A percentile compares a stretch with the other conserved stretches of the same genome.
These are phyloP conservation scores for Ceratobasidium sp. DNA, from an alignment of 1,284 basidiomycete genomes.

Conservation along the genomic window DNA sequence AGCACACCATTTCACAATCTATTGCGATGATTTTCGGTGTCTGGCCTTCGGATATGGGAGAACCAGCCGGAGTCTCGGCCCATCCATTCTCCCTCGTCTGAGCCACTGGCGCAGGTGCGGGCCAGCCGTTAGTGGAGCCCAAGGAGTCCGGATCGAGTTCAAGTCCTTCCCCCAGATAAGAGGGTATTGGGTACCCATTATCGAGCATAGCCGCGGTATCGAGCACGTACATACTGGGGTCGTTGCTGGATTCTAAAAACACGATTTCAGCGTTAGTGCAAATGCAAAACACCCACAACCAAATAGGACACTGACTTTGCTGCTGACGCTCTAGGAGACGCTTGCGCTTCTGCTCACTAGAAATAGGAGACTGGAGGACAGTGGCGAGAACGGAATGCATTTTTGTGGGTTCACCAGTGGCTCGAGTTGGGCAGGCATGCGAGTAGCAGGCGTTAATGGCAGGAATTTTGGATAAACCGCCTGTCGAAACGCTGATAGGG, in stretches of 20 bases:
- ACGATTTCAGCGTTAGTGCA: conserved; percentile 11
- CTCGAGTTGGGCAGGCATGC: conserved; percentile 89
- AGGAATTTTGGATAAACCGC: conserved; percentile 64
- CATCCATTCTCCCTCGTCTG: conserved; percentile 64
- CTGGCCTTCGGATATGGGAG: conserved; percentile 48
- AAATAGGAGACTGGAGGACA: conserved; percentile 85
- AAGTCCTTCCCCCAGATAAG: conserved; percentile 74
- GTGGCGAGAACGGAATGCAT: conserved; percentile 88
- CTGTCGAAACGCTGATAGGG: conserved; percentile 31
- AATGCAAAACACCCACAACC: conserved; percentile 34
- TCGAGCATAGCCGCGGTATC: conserved; percentile 86
- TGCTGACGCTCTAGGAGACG: conserved; percentile 67
- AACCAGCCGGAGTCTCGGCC: conserved; percentile 76
- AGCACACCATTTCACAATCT: conserved; percentile 93
- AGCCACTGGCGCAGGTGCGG: conserved; percentile 44
- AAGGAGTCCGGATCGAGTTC: conserved; percentile 31
- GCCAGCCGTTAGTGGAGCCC: conserved; percentile 27
- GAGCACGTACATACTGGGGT: conserved; percentile 73
- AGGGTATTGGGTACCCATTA: conserved; percentile 88
- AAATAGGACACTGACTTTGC: conserved; percentile 62
- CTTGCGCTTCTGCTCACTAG: conserved; percentile 80
- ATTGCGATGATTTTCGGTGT: conserved; percentile 61
- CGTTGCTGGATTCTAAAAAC: conserved; percentile 43
- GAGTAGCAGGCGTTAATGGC: conserved; percentile 87
- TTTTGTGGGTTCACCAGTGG: conserved; percentile 84